Evolutionary conservation across 768 basidiomycete genomes (phyloP).

Genomic region (Serendipita sp.): DNA sequence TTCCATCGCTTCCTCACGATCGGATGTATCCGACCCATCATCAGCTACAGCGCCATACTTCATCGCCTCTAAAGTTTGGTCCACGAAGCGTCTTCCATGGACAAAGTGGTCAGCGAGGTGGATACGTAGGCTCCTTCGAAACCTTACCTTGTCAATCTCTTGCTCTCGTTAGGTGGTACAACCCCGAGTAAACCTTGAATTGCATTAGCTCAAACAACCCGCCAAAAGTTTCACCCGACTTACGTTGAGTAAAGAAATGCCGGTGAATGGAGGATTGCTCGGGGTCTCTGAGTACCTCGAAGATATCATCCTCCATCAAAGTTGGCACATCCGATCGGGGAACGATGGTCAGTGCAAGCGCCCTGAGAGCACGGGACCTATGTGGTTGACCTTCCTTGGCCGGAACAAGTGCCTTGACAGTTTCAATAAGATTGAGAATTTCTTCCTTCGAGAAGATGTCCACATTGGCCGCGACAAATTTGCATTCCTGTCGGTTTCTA

Average conservation of each 20-base stretch:
- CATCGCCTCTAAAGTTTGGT: neutral
- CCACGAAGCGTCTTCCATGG: neutral
- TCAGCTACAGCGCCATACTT: too few relatives aligned
- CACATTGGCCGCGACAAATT: neutral
- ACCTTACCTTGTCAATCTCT: neutral
- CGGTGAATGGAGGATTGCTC: neutral
- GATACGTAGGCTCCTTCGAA: neutral
- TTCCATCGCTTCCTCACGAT: neutral
- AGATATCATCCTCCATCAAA: constrained; percentile 2
- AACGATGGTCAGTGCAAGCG: neutral
- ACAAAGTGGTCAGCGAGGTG: neutral
- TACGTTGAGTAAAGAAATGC: neutral
- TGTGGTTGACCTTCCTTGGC: constrained; percentile 1
- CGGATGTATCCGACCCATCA: too few relatives aligned
- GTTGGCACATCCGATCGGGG: neutral
- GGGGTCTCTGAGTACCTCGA: neutral
- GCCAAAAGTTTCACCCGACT: neutral
- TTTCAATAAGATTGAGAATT: neutral
- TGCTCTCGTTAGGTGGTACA: neutral
- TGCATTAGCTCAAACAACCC: neutral
- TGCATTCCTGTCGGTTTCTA: neutral
- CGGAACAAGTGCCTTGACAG: neutral
- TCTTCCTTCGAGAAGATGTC: neutral
- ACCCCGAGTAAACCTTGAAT: neutral
- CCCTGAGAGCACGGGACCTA: neutral